Base-by-base conservation (phyloP, 192 early-diverging fungal genomes). In the Phycomyces blakesleeanus region DNA sequence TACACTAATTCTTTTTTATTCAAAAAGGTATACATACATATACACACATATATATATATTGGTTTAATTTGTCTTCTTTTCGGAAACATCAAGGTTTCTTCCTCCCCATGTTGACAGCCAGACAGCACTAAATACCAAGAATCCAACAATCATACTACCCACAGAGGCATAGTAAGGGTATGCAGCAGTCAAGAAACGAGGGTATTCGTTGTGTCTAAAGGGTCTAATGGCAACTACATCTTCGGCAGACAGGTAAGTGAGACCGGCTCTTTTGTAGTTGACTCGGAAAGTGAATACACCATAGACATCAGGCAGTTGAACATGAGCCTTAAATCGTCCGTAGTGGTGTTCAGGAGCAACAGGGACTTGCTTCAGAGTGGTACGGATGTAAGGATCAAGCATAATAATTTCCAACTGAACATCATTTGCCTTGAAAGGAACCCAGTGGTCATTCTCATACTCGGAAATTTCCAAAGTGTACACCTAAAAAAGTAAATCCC, bases 271-370 rank as follows among this genome's bases (percentile, higher is more conserved):
- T 72, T 91, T 90, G 78, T 97, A 97, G 68, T 96, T 93, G 41
- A 97, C 90, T 39, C 85, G 86, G 74, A 99, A 93, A 5, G 95
- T 97, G 80, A 95, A 99, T 11, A 98, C 96, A 61, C 97, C 97
- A 74, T 97, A 95, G 26, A 89, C 87, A 67, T 99, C 97, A 40
- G 97, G 97, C 20, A 98, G 78, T 60, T 83, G 70, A 3, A 83
- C 4, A 24, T 77, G 72, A 1, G 76, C 59, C 25, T 72, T 58
- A 51, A 78, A 85, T 27, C 69, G 72, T 14, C 76, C 77, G 12
- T 71, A 67, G 15, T 74, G 68, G 44, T 70, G 57, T 55, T 63
- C 56, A 4, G 61, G 62, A 39, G 56, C 34, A 40, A 68, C 51
- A 44, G 75, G 71, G 4, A 72, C 47, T 40, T 79, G 72, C 22